Percentiles rank a stretch among this genome's conserved stretches.
These are phyloP conservation scores for Fusarium verrucosum DNA, from an alignment of 2,329 filamentous ascomycete species.

Conservation along the genomic window DNA sequence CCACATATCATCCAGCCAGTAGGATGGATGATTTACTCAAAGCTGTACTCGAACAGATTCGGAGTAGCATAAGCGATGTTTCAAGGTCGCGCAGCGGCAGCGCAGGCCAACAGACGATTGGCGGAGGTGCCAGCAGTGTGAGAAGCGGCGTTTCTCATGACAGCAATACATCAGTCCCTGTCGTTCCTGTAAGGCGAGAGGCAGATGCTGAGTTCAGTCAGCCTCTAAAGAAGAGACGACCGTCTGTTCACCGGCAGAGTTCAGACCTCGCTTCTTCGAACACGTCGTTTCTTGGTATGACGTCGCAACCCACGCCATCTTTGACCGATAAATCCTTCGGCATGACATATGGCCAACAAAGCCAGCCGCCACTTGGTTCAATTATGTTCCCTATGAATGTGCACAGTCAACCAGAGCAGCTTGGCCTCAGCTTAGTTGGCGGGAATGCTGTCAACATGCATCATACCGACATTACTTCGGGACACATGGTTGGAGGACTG, in stretches of 20 bases:
- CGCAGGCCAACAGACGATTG: conserved; percentile 12
- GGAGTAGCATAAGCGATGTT: conserved; percentile 43
- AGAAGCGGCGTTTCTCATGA: conserved; percentile 21
- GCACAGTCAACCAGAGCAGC: conserved; percentile 32
- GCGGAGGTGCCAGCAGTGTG: not conserved
- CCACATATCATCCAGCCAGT: conserved; percentile 62
- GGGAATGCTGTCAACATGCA: conserved; percentile 45
- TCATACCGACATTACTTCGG: conserved; percentile 19
- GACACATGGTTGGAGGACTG: conserved; percentile 15
- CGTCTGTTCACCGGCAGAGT: conserved; percentile 41
- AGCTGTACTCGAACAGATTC: conserved; percentile 61
- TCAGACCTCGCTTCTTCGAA: conserved; percentile 47
- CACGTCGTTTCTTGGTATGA: conserved; percentile 42
- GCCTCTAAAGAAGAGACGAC: conserved; percentile 46
- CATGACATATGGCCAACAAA: conserved; percentile 25
- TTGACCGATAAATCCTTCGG: conserved; percentile 29
- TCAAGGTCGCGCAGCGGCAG: conserved; percentile 36
- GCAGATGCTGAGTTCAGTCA: conserved; percentile 41
- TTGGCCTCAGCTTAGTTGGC: conserved; percentile 45
- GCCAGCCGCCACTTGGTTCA: conserved; percentile 39
- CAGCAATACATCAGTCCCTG: conserved; percentile 35
- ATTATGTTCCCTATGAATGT: conserved; percentile 44
- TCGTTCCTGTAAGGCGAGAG: conserved; percentile 47
- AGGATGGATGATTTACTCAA: conserved; percentile 63
- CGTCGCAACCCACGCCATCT: conserved; percentile 33